Evolutionary conservation across 192 early-diverging fungal species (phyloP).

Genomic region (Backusella tarrabulga): DNA sequence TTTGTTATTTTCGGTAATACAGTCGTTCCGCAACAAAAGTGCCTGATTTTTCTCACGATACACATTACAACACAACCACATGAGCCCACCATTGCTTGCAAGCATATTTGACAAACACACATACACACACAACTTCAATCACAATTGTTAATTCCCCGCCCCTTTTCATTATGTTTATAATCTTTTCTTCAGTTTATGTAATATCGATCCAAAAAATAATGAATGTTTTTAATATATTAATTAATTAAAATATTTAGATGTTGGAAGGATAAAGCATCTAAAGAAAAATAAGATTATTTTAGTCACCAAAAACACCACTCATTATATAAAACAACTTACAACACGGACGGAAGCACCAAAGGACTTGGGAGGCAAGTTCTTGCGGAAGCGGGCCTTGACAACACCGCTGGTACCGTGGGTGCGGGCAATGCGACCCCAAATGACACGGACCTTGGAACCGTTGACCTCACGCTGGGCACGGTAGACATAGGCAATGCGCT

Average conservation of each 20-base stretch:
- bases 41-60: background rate
- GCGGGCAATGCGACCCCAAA: conserved; percentile 97
- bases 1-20: background rate
- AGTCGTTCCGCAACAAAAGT: background rate
- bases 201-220: background rate
- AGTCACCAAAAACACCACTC: background rate
- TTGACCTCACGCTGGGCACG: conserved; percentile 82
- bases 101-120: background rate
- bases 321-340: conserved; percentile 53
- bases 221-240: background rate
- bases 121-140: background rate
- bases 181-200: background rate
- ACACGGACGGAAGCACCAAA: conserved; percentile 93
- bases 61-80: background rate
- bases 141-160: background rate
- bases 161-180: background rate
- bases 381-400: conserved; percentile 95
- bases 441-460: conserved; percentile 93
- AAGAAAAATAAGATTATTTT: conserved; percentile 14
- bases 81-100: background rate
- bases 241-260: conserved; percentile 31
- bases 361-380: conserved; percentile 93
- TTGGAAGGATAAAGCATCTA: conserved; percentile 96
- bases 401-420: conserved; percentile 95
- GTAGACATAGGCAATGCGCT: conserved; percentile 98